Evolutionary conservation across 148 eudicot species (phyloP), one percentile per base, ranked within the genome.

Genomic region (Camellia japonica): DNA sequence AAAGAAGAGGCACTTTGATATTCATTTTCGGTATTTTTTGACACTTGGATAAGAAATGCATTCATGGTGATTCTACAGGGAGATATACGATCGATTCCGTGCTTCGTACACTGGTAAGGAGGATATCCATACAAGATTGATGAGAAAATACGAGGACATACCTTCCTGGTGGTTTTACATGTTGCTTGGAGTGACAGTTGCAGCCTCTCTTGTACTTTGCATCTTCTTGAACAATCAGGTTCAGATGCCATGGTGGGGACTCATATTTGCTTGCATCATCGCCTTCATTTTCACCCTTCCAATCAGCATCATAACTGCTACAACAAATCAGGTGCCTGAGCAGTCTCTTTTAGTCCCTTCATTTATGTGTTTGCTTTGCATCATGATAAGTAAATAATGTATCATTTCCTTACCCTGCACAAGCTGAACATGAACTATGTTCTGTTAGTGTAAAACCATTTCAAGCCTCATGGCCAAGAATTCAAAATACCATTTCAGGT

Each of bases 191-290:
- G 85, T 88, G 76, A 90, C 98, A 60, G 52, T 93, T 73, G 79
- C 84, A 8, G 43, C 87, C 69, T 91, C 97, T 63, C 85, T 95
- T 56, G 42, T 84, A 44, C 92, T 95, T 71, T 93, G 93, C 88
- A 95, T 88, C 74, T 67, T 87, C 83, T 79, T 93, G 87, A 93
- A 89, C 46, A 81, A 90, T 42, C 85, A 95, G 85, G 87, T 95
- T 87, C 98, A 95, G 77, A 86, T 95, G 85, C 98, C 98, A 76
- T 95, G 98, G 98, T 95, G 98, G 98, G 98, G 90, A 16, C 98
- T 95, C 75, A 82, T 95, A 80, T 93, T 95, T 81, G 97, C 98
- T 68, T 87, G 94, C 69, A 85, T 63, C 75, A 85, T 95, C 30
- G 98, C 98, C 55, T 95, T 95, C 59, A 23, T 83, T 5, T 93